These are phyloP conservation scores for Cephaloascus albidus DNA, from an alignment of 805 yeast genomes.

Conservation along the genomic window DNA sequence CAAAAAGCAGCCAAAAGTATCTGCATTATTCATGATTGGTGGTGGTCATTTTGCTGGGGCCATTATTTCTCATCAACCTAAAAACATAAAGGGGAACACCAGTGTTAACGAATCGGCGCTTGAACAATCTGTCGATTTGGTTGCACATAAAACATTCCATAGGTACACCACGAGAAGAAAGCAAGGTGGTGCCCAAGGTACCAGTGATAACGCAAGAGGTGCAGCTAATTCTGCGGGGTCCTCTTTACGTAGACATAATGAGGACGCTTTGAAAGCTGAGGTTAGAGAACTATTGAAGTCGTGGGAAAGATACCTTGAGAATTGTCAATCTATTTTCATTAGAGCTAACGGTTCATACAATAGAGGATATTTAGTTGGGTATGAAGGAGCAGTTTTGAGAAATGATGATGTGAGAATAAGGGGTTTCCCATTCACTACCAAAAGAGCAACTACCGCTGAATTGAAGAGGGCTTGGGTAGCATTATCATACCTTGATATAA, in stretches of 20 bases:
- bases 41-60: conserved; percentile 99
- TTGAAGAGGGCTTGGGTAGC: conserved; percentile 79
- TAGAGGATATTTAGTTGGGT: conserved; percentile 56
- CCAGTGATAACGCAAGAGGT: conserved; percentile 86
- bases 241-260: conserved; percentile 80
- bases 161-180: conserved; percentile 93
- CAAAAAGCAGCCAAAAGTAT: conserved; percentile 21
- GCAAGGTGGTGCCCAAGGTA: conserved; percentile 95
- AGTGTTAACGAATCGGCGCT: conserved; percentile 38
- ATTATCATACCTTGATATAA: conserved; percentile 47
- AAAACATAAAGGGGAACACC: conserved; percentile 45
- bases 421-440: conserved; percentile 81
- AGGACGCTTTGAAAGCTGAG: conserved; percentile 71
- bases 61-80: conserved; percentile 64
- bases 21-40: conserved; percentile 88
- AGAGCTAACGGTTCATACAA: conserved; percentile 73
- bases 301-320: conserved; percentile 55
- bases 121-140: conserved; percentile 54
- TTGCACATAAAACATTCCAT: conserved; percentile 82
- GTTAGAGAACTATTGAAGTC: conserved; percentile 54
- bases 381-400: conserved; percentile 45
- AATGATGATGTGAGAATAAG: conserved; percentile 54
- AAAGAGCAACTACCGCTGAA: conserved; percentile 76
- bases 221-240: conserved; percentile 97
- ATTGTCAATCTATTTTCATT: conserved; percentile 64